A percentile compares a stretch with the other conserved stretches of the same genome.
phyloP scores from a whole-genome alignment of 2,329 filamentous ascomycete species.

The Microascus cirrosus region DNA sequence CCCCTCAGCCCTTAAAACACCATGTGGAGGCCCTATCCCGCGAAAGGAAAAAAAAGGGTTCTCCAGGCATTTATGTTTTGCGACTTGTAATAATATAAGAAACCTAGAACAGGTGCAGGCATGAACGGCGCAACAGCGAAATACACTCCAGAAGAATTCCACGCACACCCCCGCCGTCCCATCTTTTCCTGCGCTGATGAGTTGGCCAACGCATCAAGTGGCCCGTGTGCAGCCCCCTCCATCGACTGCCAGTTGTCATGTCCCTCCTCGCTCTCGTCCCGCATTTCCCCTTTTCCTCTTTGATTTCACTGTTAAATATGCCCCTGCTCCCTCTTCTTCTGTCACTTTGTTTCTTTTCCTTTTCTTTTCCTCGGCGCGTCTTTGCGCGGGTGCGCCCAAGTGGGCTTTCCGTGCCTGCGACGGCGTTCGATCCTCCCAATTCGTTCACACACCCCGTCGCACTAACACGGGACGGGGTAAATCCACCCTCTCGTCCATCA shows the following conservation, averaged over 20 bases:
- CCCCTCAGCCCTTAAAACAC: not conserved
- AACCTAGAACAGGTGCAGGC: not conserved
- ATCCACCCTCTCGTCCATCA: not conserved
- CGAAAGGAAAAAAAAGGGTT: not conserved
- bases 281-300: constrained; percentile 8
- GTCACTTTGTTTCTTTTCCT: not conserved
- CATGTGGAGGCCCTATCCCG: not conserved
- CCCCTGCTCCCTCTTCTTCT: not conserved
- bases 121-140: not conserved
- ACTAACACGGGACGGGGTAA: not conserved
- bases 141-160: not conserved
- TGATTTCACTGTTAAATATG: constrained; percentile 5
- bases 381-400: not conserved
- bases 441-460: not conserved
- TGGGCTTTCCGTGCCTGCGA: not conserved
- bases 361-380: not conserved
- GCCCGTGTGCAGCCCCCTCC: constrained; percentile 23
- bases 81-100: no score
- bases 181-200: constrained; percentile 39
- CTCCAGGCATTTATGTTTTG: not conserved
- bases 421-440: not conserved
- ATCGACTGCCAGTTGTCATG: constrained; percentile 2
- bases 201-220: constrained; percentile 30
- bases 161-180: constrained; percentile 28
- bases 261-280: constrained; percentile 11